Percentiles rank a stretch among this genome's conserved stretches.
Conservation (phyloP, 176 grass and related monocot genomes). For the Oryza meridionalis region DNA sequence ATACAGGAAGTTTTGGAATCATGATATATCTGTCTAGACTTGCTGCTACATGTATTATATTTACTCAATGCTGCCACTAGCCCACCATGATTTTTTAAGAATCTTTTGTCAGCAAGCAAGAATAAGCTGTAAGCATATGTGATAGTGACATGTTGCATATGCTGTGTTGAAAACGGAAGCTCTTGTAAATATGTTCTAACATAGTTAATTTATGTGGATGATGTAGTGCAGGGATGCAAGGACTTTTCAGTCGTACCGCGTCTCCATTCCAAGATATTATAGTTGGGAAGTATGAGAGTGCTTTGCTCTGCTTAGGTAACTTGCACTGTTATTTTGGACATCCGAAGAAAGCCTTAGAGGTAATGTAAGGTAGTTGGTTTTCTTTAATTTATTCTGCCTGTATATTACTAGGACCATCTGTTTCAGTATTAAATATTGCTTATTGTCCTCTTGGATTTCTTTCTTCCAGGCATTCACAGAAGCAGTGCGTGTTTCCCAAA, state of each 20-base stretch:
- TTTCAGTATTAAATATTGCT: conserved; percentile 37
- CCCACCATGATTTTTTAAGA: not conserved
- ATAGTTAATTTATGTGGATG: conserved; percentile 39
- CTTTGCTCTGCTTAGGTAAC: conserved; percentile 88
- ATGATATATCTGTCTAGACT: not conserved
- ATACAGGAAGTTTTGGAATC: not conserved
- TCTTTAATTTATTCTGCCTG: conserved; percentile 8
- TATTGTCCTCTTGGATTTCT: conserved; percentile 39
- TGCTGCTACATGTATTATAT: conserved; percentile 1
- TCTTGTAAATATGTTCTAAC: conserved; percentile 28
- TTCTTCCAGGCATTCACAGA: conserved; percentile 87
- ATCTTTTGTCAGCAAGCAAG: conserved; percentile 22
- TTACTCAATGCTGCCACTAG: conserved; percentile 22
- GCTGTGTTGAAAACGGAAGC: not conserved
- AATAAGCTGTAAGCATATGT: conserved; percentile 20
- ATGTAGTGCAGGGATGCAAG: conserved; percentile 93
- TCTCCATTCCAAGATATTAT: conserved; percentile 67
- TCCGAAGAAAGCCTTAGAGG: conserved; percentile 93
- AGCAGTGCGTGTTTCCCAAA: conserved; percentile 95
- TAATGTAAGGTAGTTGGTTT: conserved; percentile 47
- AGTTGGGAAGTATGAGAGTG: conserved; percentile 89
- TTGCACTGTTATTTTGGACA: conserved; percentile 96
- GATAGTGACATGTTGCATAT: conserved; percentile 26
- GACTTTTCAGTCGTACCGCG: conserved; percentile 69
- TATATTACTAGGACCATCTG: conserved; percentile 8